A percentile compares a stretch with the other conserved stretches of the same genome.
Conservation (phyloP, 192 early-diverging fungal genomes). For the Rhizophagus prolifer region DNA sequence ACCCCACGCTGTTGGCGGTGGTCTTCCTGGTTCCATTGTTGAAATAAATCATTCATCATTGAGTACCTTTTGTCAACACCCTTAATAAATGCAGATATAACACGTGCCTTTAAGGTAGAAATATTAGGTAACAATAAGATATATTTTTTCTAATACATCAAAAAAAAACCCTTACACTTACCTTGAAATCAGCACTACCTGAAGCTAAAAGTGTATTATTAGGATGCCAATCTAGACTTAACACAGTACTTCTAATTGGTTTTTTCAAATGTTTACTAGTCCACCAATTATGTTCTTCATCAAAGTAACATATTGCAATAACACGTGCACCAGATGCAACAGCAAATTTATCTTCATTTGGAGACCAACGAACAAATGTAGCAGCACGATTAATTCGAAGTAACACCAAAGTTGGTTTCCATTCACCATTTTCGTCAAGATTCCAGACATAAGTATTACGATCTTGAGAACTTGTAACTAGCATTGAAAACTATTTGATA, state of each 20-base stretch:
- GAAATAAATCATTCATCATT: not conserved
- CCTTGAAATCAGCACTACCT: constrained; percentile 82
- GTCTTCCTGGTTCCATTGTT: constrained; percentile 31
- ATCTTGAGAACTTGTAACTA: constrained; percentile 96
- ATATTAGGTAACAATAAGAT: not conserved
- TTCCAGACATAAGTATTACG: constrained; percentile 99
- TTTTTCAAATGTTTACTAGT: constrained; percentile 93
- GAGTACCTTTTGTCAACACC: constrained; percentile 82
- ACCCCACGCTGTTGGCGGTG: constrained; percentile 85
- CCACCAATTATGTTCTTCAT: constrained; percentile 97
- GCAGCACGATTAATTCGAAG: constrained; percentile 96
- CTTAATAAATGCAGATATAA: constrained; percentile 95
- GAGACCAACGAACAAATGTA: constrained; percentile 91
- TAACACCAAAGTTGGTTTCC: constrained; percentile 91
- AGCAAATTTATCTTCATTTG: constrained; percentile 97
- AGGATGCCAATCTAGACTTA: constrained; percentile 94
- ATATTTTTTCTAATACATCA: not conserved
- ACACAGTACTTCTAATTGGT: constrained; percentile 85
- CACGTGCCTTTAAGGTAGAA: constrained; percentile 63
- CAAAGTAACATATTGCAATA: constrained; percentile 95
- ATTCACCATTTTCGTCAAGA: constrained; percentile 57
- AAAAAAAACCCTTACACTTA: not conserved
- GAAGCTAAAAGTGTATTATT: constrained; percentile 93
- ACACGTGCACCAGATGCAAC: constrained; percentile 90
- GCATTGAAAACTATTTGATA: not conserved